Evolutionary conservation across 2,329 filamentous ascomycete species (phyloP), one percentile per base, ranked within the genome.

Genomic region (Graphilbum fragrans): DNA sequence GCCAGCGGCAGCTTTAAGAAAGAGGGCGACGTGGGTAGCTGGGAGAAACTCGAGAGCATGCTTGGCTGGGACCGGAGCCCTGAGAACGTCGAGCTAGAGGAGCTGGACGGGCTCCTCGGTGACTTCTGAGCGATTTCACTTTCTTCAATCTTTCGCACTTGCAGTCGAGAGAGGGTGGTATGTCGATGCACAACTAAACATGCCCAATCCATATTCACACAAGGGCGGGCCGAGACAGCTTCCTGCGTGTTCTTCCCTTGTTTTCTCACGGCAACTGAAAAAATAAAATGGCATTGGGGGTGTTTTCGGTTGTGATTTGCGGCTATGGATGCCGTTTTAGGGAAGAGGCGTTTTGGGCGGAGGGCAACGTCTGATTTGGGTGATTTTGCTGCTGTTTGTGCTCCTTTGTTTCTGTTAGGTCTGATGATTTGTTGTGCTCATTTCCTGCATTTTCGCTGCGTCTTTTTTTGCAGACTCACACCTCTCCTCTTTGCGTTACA

Each of bases 11-110:
- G 66, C 2, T 62, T 58, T 47, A 65, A 48, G 44, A 51, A 61
- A 39, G 63, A 63, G 42, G 47, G 45, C 31, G 64, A 69, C 44
- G 51, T 57, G 12, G 65, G 66, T 41, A 59, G 52, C 43, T 69
- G 65, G 63, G 55, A 60, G 31, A 66, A 65, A 48, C 45, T 69
- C 14, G 67, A 69, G 41, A 54, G 53, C 45, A 55, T 63, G 45
- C 55, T 68, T 44, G 71, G 77, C 51, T 74, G 76, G 63, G 81
- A 82, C 54, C 72, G 72, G 56, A 86, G 80, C 56, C 87, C 88
- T 1, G 92, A 96, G 65, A 83, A 79, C 49, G 81, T 96, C 51
- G 87, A 93, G 58, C 75, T 96, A 38, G 86, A 94, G 37, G 92
- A 98, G 67, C 77, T 96, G 20, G 90, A 96, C 55, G 78, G 83